Evolutionary conservation across 495 filamentous ascomycete species (phyloP).

Genomic region (Parachaetomium inaequale): DNA sequence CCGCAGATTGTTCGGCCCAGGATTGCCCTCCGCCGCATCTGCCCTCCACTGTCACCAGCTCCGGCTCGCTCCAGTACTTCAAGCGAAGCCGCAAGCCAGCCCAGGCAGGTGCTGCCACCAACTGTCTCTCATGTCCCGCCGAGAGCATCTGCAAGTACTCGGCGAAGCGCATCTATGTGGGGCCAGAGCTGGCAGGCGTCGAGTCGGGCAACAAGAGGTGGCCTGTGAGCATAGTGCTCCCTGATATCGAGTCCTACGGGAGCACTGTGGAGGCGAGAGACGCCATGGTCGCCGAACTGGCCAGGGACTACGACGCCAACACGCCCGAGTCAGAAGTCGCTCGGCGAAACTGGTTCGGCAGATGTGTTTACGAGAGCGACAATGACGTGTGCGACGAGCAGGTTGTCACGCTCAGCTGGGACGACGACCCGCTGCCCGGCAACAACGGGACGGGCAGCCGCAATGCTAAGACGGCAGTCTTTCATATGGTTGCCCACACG

Average conservation of each 20-base stretch:
- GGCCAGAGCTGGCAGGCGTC: slow-evolving; percentile 39
- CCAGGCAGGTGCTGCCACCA: slow-evolving; percentile 71
- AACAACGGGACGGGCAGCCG: slow-evolving; percentile 32
- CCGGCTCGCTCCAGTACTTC: slow-evolving; percentile 73
- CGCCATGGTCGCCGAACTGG: slow-evolving; percentile 51
- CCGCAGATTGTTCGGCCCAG: slow-evolving; percentile 38
- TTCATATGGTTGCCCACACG: slow-evolving; percentile 93
- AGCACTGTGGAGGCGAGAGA: slow-evolving; percentile 37
- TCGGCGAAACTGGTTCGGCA: slow-evolving; percentile 75
- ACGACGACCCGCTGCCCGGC: slow-evolving; percentile 52
- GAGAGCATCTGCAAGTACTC: slow-evolving; percentile 76
- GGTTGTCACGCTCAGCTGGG: slow-evolving; percentile 80
- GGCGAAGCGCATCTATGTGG: slow-evolving; percentile 76
- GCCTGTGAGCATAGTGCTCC: slow-evolving; percentile 83
- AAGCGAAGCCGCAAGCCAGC: slow-evolving; percentile 66
- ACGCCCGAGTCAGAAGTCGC: slow-evolving; percentile 54
- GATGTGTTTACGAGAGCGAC: slow-evolving; percentile 89
- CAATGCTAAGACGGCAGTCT: slow-evolving; percentile 76
- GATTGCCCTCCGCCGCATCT: slow-evolving; percentile 57
- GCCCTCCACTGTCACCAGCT: slow-evolving; percentile 67
- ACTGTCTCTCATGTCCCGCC: slow-evolving; percentile 75
- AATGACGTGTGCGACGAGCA: slow-evolving; percentile 94
- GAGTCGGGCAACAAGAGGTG: slow-evolving; percentile 60
- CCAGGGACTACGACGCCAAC: slow-evolving; percentile 61
- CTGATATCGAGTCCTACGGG: slow-evolving; percentile 78